phyloP scores from a whole-genome alignment of 768 basidiomycete species.

The Kwoniella sp. region DNA sequence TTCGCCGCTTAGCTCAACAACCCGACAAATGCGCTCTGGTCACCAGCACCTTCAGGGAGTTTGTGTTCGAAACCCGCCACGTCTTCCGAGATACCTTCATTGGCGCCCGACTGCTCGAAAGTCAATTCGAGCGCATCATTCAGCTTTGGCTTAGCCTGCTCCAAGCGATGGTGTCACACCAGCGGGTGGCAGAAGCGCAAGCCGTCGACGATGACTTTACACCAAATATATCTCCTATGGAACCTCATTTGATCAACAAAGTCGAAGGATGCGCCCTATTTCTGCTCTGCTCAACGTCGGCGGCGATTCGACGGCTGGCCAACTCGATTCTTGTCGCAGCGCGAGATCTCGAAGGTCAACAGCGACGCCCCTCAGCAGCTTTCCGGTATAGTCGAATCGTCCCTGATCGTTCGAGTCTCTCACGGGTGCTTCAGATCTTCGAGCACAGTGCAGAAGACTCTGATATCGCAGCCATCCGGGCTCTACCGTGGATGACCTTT shows the following conservation, averaged over 20 bases:
- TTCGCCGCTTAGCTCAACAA: slow-evolving; percentile 70
- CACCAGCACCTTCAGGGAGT: slow-evolving; percentile 62
- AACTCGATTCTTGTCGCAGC: slow-evolving; percentile 61
- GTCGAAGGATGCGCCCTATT: slow-evolving; percentile 72
- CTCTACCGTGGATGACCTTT: slow-evolving; percentile 31
- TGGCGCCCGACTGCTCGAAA: slow-evolving; percentile 60
- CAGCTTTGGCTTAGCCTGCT: slow-evolving; percentile 70
- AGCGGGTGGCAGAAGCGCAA: slow-evolving; percentile 51
- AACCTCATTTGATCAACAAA: slow-evolving; percentile 44
- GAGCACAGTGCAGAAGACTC: slow-evolving; percentile 25
- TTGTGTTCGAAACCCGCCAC: slow-evolving; percentile 67
- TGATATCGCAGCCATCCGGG: slow-evolving; percentile 27
- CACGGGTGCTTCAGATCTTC: slow-evolving; percentile 27
- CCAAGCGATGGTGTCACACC: slow-evolving; percentile 61
- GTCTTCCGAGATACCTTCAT: slow-evolving; percentile 58
- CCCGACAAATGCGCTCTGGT: slow-evolving; percentile 58
- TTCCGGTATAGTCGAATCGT: slow-evolving; percentile 32
- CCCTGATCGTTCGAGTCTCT: slow-evolving; percentile 21
- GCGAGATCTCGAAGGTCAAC: slow-evolving; percentile 31
- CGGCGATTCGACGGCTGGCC: slow-evolving; percentile 59
- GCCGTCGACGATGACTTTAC: slow-evolving; percentile 14
- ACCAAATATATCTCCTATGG: slow-evolving; percentile 1
- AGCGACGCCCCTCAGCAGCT: slow-evolving; percentile 30
- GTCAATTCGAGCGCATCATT: slow-evolving; percentile 66
- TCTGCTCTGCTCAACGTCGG: slow-evolving; percentile 57